Evolutionary conservation across 345 rosid species (phyloP).

Genomic region (Microthlaspi erraticum): DNA sequence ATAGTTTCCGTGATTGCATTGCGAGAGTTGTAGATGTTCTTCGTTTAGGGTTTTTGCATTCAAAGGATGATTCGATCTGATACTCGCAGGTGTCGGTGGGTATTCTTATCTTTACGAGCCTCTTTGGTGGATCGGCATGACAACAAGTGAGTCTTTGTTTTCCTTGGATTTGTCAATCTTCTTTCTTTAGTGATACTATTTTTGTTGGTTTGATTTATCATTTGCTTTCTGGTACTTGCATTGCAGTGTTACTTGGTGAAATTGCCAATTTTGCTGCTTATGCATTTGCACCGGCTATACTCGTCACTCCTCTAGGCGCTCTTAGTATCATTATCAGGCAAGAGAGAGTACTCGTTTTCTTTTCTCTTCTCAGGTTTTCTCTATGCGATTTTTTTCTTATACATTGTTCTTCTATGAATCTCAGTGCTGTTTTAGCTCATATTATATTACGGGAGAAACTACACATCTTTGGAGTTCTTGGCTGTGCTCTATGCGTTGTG

Average conservation of each 20-base stretch:
- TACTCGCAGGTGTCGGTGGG: slow-evolving; percentile 78
- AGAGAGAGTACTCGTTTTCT: not conserved
- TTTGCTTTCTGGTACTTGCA: slow-evolving; percentile 35
- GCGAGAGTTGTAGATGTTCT: slow-evolving; percentile 20
- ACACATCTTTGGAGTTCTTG: slow-evolving; percentile 91
- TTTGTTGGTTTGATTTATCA: slow-evolving; percentile 12
- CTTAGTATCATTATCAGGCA: slow-evolving; percentile 93
- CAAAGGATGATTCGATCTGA: slow-evolving; percentile 5
- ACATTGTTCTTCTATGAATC: slow-evolving; percentile 26
- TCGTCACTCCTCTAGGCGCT: slow-evolving; percentile 98
- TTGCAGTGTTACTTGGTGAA: slow-evolving; percentile 91
- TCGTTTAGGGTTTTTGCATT: slow-evolving; percentile 15
- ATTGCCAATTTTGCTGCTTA: slow-evolving; percentile 97
- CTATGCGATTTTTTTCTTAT: not conserved
- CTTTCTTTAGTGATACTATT: not conserved
- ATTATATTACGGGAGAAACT: slow-evolving; percentile 80
- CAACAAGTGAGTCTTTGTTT: slow-evolving; percentile 72
- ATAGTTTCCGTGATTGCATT: not conserved
- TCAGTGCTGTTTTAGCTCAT: slow-evolving; percentile 96
- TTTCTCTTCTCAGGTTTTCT: not conserved
- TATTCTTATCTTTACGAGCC: slow-evolving; percentile 95
- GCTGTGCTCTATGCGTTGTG: slow-evolving; percentile 93
- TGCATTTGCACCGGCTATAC: slow-evolving; percentile 96
- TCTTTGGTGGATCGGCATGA: slow-evolving; percentile 99
- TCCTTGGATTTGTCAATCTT: not conserved